Evolutionary conservation across 208 protist genomes (phyloP), one percentile per base, ranked within the genome.

Genomic region (Wallacemonas collosoma): DNA sequence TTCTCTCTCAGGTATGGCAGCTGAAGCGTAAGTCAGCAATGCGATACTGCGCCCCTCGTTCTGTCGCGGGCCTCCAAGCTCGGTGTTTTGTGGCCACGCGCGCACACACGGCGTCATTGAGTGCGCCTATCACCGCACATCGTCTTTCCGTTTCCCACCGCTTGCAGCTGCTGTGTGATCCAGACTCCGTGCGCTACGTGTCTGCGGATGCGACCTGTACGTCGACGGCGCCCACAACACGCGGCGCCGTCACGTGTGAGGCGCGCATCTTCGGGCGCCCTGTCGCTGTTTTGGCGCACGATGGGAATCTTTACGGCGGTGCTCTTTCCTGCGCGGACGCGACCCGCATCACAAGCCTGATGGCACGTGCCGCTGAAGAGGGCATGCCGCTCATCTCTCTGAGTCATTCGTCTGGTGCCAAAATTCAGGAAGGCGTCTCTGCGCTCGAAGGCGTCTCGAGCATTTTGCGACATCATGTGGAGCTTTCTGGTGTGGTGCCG

Each of bases 371-470:
- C 12, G 93, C 98, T 80, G 73, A 83, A 48, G 88, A 98, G 3
- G 97, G 98, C 65, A 93, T 93, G 14, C 98, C 98, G 39, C 86
- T 99, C 14, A 97, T 99, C 64, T 98, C 97, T 67, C 87, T 99
- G 61, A 98, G 98, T 83, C 97, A 99, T 78, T 98, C 93, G 50
- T 97, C 97, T 68, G 98, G 98, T 73, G 98, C 98, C 1, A 90
- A 98, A 66, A 99, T 99, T 61, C 96, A 98, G 83, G 95, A 98
- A 72, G 95, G 95, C 62, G 91, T 99, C 39, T 86, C 82, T 44
- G 98, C 97, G 17, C 86, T 99, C 3, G 98, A 86, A 45, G 98
- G 97, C 65, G 99, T 99, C 79, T 96, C 98, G 7, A 96, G 98
- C 62, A 95, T 98, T 64, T 97, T 98, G 82, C 90, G 95, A 75